Evolutionary conservation across 192 early-diverging fungal species (phyloP).

Genomic region (Kickxella alabastrina): DNA sequence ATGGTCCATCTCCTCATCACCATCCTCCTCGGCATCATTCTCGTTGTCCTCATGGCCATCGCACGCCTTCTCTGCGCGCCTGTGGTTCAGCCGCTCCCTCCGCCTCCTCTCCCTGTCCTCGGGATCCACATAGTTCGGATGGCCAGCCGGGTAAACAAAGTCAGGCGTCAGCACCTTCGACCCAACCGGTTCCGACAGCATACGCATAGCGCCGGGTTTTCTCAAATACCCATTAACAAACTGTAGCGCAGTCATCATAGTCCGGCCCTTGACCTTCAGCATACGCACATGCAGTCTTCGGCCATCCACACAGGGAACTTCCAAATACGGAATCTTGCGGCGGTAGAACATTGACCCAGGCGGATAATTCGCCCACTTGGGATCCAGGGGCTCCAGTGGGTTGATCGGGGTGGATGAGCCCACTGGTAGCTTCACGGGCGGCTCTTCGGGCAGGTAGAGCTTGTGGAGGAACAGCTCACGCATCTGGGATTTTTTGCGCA

Average conservation of each 20-base stretch:
- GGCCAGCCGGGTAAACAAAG: background rate
- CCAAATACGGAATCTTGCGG: slow-evolving; percentile 20
- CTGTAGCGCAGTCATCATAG: slow-evolving; percentile 11
- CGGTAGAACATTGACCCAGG: slow-evolving; percentile 26
- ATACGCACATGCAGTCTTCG: slow-evolving; percentile 7
- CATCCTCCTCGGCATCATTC: too few relatives aligned
- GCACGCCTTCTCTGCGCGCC: too few relatives aligned
- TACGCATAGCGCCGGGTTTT: background rate
- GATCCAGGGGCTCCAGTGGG: slow-evolving; percentile 4
- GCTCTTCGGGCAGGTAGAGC: slow-evolving; percentile 6
- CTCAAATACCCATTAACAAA: slow-evolving; percentile 15
- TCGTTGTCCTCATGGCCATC: too few relatives aligned
- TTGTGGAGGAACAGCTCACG: too few relatives aligned
- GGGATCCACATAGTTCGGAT: background rate
- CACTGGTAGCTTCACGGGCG: too few relatives aligned
- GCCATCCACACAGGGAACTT: slow-evolving; percentile 28
- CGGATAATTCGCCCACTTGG: background rate
- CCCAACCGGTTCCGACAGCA: background rate
- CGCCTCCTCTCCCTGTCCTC: too few relatives aligned
- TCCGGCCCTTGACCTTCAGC: slow-evolving; percentile 2
- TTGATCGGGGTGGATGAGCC: too few relatives aligned
- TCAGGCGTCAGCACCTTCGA: background rate
- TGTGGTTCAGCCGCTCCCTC: too few relatives aligned
- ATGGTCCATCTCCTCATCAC: too few relatives aligned
- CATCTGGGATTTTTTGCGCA: too few relatives aligned